Evolutionary conservation across 2,329 filamentous ascomycete species (phyloP), one percentile per base, ranked within the genome.

Genomic region (Chaetothyriales sp.): DNA sequence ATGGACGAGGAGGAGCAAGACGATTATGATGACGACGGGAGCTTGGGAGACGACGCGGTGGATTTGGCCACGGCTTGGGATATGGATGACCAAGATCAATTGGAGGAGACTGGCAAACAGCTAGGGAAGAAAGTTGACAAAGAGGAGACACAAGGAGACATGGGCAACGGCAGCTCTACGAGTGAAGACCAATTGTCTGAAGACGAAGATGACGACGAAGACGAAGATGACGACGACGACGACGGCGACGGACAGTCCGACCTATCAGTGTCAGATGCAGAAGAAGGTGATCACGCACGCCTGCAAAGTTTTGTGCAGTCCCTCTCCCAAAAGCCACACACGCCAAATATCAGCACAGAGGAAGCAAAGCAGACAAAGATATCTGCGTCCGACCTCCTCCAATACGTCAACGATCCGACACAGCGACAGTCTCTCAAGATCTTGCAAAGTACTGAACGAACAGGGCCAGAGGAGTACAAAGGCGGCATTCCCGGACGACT

Each of bases 371-470:
- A 46, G 44, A 71, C 73, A 37, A 86, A 89, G 65, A 77, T 94
- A 54, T 83, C 81, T 37, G 72, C 94, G 18, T 78, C 82, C 54
- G 88, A 94, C 65, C 75, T 95, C 9, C 71, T 94, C 47, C 74
- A 82, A 20, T 80, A 82, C 10, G 75, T 88, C 47, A 82, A 81
- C 54, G 86, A 94, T 63, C 80, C 83, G 2, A 76, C 81, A 47
- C 78, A 89, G 62, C 89, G 86, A 64, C 88, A 83, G 62, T 83
- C 86, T 0, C 73, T 92, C 48, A 92, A 90, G 67, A 76, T 86
- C 56, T 76, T 89, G 63, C 77, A 74, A 56, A 82, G 80, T 62
- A 79, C 83, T 58, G 72, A 77, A 46, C 80, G 79, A 59, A 69
- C 69, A 54, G 75, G 62, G 65, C 68, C 47, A 64, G 72, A 67